Percentiles rank a stretch among this genome's conserved stretches.
Evolutionary conservation across 1,284 basidiomycete species (phyloP).

Genomic region (Microbotryum intermedium): DNA sequence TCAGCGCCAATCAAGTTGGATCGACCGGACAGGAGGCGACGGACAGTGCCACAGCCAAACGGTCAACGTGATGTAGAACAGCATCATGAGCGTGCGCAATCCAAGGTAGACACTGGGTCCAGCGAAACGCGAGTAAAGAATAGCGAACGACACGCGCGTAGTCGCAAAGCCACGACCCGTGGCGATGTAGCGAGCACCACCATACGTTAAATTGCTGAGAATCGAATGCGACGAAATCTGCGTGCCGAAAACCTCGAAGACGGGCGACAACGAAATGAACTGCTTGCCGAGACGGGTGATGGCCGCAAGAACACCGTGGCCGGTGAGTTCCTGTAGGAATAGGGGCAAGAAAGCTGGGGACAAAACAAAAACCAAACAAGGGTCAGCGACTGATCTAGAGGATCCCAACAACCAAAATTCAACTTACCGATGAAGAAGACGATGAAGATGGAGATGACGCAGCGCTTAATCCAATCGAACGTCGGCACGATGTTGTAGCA

Average conservation of each 20-base stretch:
- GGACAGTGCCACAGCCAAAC: constrained; percentile 68
- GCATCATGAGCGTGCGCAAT: constrained; percentile 77
- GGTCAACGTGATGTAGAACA: constrained; percentile 81
- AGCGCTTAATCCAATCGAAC: constrained; percentile 85
- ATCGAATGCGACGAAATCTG: constrained; percentile 96
- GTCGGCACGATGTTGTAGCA: constrained; percentile 87
- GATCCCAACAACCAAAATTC: neutral
- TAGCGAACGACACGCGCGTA: constrained; percentile 82
- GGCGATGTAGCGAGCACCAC: constrained; percentile 94
- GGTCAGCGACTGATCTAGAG: neutral
- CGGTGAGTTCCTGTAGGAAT: constrained; percentile 90
- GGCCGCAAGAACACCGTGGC: constrained; percentile 81
- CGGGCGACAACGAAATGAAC: constrained; percentile 81
- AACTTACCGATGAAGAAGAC: constrained; percentile 71
- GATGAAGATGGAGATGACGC: constrained; percentile 91
- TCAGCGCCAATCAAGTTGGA: neutral
- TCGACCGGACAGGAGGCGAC: neutral
- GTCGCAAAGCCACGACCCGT: constrained; percentile 97
- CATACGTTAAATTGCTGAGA: constrained; percentile 85
- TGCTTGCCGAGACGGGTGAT: constrained; percentile 82
- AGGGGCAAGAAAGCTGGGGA: constrained; percentile 40
- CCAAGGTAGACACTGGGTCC: constrained; percentile 94
- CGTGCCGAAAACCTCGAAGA: constrained; percentile 92
- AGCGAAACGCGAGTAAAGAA: constrained; percentile 88
- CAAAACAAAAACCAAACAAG: neutral